Base-by-base conservation (phyloP, 2,329 filamentous ascomycete species). In the Aspergillus neoniger region DNA sequence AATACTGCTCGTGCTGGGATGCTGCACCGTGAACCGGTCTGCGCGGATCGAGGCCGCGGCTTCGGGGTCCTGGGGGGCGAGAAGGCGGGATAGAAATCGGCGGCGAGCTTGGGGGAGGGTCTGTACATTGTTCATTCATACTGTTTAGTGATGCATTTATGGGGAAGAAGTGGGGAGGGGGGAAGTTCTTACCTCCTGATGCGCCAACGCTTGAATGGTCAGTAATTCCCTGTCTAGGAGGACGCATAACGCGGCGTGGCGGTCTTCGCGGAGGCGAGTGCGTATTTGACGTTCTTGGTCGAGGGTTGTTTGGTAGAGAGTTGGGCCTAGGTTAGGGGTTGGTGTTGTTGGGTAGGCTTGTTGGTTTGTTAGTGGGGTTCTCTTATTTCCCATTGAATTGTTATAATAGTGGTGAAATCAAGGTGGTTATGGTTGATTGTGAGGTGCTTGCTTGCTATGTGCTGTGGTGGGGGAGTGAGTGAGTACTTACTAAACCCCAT, bases 21-120 rank as follows among this genome's bases (percentile, higher is more conserved):
- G 64, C 25, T 64, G 69, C 2, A 73, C 60, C 3, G 66, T 64
- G 54, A 74, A 74, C 9, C 68, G 64, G 14, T 70, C 70, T 4
- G 67, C 69, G 47, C 70, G 69, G 10, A 75, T 63, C 9, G 69
- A 65, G 1, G 69, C 67, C n/a, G 71, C 71, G 6, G 65, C 55
- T 5, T 62, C 50, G 0, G 67, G 64, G 52, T 74, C 69, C 10
- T 69, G 68, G 5, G 70, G 68, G 2, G 72, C 67, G 44, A 78
- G 66, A 2, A 77, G 66, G 44, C 74, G 74, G 7, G 75, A 67
- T 28, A 72, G 62, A 58, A 78, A 76, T 38, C 72, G 71, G 7
- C 73, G 71, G 38, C 76, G 73, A 23, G 74, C 70, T 71, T 77
- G 72, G 1, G 76, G 76, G 53, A 78, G 71, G 43, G 76, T 75